phyloP scores from a whole-genome alignment of 2,329 filamentous ascomycete species.

The Dissoconium aciculare region DNA sequence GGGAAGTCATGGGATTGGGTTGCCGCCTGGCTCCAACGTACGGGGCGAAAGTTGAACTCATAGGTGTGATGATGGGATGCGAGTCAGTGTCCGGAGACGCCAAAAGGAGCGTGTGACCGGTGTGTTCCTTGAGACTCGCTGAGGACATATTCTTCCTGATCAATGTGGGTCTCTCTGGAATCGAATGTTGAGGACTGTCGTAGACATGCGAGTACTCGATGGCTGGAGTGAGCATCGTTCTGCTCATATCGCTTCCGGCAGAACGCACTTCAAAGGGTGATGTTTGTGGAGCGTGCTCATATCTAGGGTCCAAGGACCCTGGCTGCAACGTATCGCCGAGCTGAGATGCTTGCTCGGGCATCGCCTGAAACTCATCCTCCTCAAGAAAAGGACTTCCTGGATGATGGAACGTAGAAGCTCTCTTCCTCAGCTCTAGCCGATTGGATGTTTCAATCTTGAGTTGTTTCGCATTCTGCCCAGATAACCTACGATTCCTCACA shows the following conservation, averaged over 20 bases:
- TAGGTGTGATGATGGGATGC: constrained; percentile 51
- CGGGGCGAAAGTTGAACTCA: constrained; percentile 50
- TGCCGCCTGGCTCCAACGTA: constrained; percentile 27
- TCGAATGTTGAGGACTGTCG: constrained; percentile 12
- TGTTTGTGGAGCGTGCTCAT: constrained; percentile 19
- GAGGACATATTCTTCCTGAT: constrained; percentile 38
- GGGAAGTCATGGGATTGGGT: constrained; percentile 18
- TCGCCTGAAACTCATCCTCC: constrained; percentile 11
- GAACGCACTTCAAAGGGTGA: constrained; percentile 18
- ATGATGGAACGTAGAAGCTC: constrained; percentile 22
- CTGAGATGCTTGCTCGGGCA: constrained; percentile 7
- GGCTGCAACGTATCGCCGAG: constrained; percentile 11
- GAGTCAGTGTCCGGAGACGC: constrained; percentile 43
- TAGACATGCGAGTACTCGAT: constrained; percentile 12
- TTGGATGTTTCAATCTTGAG: constrained; percentile 71
- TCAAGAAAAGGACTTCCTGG: constrained; percentile 14
- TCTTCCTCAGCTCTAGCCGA: constrained; percentile 16
- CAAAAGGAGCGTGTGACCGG: constrained; percentile 53
- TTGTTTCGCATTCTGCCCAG: constrained; percentile 64
- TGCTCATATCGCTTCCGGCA: constrained; percentile 7
- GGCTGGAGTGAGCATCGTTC: constrained; percentile 10
- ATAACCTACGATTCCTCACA: constrained; percentile 54
- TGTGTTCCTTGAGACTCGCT: constrained; percentile 45
- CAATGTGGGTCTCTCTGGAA: constrained; percentile 16
- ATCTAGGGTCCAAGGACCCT: constrained; percentile 15